These are phyloP conservation scores for Cadophora gregata DNA, from an alignment of 2,329 filamentous ascomycete genomes.

Conservation along the genomic window DNA sequence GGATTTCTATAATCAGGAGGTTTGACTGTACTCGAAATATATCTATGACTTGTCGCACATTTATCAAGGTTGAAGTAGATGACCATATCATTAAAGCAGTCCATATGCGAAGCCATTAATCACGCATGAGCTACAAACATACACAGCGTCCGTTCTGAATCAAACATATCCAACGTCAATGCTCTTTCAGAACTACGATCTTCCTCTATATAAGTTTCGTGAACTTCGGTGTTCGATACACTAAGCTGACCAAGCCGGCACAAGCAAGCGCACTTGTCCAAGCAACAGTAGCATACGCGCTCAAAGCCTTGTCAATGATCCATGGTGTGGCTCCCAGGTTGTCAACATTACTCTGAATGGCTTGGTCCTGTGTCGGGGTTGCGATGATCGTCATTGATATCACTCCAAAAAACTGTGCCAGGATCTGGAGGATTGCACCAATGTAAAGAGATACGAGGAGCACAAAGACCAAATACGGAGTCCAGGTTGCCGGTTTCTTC, in stretches of 20 bases:
- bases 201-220: slow-evolving; percentile 8
- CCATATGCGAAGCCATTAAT: too few species aligned
- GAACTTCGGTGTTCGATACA: slow-evolving; percentile 12
- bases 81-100: too few species aligned
- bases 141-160: too few species aligned
- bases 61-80: too few species aligned
- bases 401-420: slow-evolving; percentile 21
- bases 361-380: slow-evolving; percentile 14
- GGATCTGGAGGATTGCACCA: slow-evolving; percentile 14
- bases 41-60: too few species aligned
- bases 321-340: slow-evolving; percentile 18
- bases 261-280: slow-evolving; percentile 6
- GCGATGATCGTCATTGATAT: slow-evolving; percentile 16
- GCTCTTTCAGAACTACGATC: too few species aligned
- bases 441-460: slow-evolving; percentile 1
- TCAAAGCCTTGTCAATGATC: slow-evolving; percentile 18
- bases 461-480: slow-evolving; percentile 1
- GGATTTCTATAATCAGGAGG: not conserved
- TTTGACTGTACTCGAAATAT: not conserved
- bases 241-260: not conserved
- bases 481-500: not conserved
- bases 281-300: slow-evolving; percentile 16
- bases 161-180: too few species aligned
- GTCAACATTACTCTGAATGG: slow-evolving; percentile 9
- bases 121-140: too few species aligned